Conservation (phyloP, 2,329 filamentous ascomycete species). For the Delphinella strobiligena region DNA sequence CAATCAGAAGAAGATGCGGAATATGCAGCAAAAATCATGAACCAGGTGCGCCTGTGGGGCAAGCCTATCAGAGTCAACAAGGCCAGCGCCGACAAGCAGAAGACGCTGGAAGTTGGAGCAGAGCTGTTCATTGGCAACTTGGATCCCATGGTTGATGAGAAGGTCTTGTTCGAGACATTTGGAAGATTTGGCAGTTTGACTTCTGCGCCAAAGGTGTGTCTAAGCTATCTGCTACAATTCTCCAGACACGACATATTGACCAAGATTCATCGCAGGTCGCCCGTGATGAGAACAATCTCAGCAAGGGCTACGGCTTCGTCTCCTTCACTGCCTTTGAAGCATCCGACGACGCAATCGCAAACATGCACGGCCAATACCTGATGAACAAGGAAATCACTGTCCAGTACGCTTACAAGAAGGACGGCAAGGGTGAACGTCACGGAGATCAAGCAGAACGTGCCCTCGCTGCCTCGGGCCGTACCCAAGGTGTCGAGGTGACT, state of each 20-base stretch:
- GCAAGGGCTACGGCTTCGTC: slow-evolving; percentile 94
- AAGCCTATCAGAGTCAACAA: slow-evolving; percentile 98
- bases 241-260: background rate
- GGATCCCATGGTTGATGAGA: slow-evolving; percentile 88
- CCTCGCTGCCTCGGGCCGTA: slow-evolving; percentile 83
- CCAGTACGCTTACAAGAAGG: slow-evolving; percentile 98
- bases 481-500: slow-evolving; percentile 81
- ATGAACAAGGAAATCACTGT: slow-evolving; percentile 95
- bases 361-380: slow-evolving; percentile 92
- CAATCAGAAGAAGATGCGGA: slow-evolving; percentile 91
- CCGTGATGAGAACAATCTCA: slow-evolving; percentile 74
- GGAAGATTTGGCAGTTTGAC: slow-evolving; percentile 80
- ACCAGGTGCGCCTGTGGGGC: slow-evolving; percentile 82
- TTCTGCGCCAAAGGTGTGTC: slow-evolving; percentile 65
- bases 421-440: slow-evolving; percentile 92
- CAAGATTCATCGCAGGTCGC: slow-evolving; percentile 40
- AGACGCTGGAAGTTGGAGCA: slow-evolving; percentile 86
- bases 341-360: slow-evolving; percentile 78
- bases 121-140: slow-evolving; percentile 96
- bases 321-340: slow-evolving; percentile 89
- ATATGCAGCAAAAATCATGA: slow-evolving; percentile 94
- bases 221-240: no score
- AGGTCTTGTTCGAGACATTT: slow-evolving; percentile 91
- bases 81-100: slow-evolving; percentile 84
- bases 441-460: slow-evolving; percentile 88